Evolutionary conservation across 1,139 yeast genomes (phyloP), one percentile per base, ranked within the genome.

Genomic region (Suhomyces bokatorum): DNA sequence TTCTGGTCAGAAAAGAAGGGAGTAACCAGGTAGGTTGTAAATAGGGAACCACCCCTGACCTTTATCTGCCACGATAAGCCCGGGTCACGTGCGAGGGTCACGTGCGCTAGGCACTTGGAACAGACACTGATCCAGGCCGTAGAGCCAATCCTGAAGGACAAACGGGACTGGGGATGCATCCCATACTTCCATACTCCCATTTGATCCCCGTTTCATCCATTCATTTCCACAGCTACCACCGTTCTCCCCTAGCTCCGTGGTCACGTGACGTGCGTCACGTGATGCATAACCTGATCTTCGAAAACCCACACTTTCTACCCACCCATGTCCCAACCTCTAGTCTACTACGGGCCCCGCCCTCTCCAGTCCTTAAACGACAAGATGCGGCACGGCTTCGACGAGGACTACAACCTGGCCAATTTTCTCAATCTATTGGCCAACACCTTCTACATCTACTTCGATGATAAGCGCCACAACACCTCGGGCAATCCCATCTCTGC

Each of bases 401-500:
- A 81, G 53, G 89, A 85, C 50, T 73, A 74, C 54, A 70, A 69
- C 59, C 68, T 74, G n/a, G 90, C 85, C 56, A 83, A 83, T 58
- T 81, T 82, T 59, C 73, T 87, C 64, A 73, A 73, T 49, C 67
- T 80, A 42, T 71, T 88, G 46, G 93, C 91, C 38, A 70, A 80
- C 62, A 78, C 84, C 37, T 89, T 87, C 67, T 85, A 82, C 64
- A 84, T 87, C 49, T 88, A 89, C 64, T 88, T 78, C 57, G 95
- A 87, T 59, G 96, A 87, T 60, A 93, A 93, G 64, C 79, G 98
- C 40, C 97, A 93, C 61, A 87, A 83, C 54, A 87, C 97, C 3
- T 87, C 88, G 47, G 97, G 96, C 14, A 87, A 84, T 57, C 96
- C 97, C 2, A 75, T 83, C n/a, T 71, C 82, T 1, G 76, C 75